These are phyloP conservation scores for Aspergillus quadricinctus DNA, from an alignment of 2,329 filamentous ascomycete species.

Conservation along the genomic window DNA sequence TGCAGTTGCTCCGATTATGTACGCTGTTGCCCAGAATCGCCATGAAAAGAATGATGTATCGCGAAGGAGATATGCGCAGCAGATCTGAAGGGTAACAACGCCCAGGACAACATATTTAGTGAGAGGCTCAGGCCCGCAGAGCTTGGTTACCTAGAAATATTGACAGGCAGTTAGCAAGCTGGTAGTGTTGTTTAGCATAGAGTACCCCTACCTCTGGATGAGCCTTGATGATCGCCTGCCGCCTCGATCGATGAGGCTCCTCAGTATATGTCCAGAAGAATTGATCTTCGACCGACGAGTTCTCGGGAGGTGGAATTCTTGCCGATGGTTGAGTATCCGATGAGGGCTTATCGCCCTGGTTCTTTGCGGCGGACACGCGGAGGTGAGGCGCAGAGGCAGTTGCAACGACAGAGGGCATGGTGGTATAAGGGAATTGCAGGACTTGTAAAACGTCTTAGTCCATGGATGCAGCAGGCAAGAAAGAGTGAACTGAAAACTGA, in stretches of 20 bases:
- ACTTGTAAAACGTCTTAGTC: constrained; percentile 12
- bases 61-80: constrained; percentile 71
- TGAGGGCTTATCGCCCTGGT: constrained; percentile 13
- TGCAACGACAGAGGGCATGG: constrained; percentile 27
- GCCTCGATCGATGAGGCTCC: constrained; percentile 86
- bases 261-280: constrained; percentile 99
- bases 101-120: constrained; percentile 87
- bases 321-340: constrained; percentile 15
- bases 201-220: constrained; percentile 72
- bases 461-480: constrained; percentile 12
- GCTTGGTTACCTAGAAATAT: constrained; percentile 72
- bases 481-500: neutral
- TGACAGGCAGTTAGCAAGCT: constrained; percentile 9
- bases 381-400: constrained; percentile 30
- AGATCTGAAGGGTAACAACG: constrained; percentile 78
- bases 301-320: constrained; percentile 28
- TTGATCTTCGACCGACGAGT: constrained; percentile 46
- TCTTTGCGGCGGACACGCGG: constrained; percentile 29
- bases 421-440: constrained; percentile 6
- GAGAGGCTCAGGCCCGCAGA: constrained; percentile 91
- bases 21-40: constrained; percentile 81
- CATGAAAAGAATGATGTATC: constrained; percentile 75
- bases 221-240: constrained; percentile 94
- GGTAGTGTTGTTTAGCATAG: constrained; percentile 1
- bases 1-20: constrained; percentile 86